These are phyloP conservation scores for Trichoderma simmonsii DNA, from an alignment of 2,329 filamentous ascomycete species.

Conservation along the genomic window DNA sequence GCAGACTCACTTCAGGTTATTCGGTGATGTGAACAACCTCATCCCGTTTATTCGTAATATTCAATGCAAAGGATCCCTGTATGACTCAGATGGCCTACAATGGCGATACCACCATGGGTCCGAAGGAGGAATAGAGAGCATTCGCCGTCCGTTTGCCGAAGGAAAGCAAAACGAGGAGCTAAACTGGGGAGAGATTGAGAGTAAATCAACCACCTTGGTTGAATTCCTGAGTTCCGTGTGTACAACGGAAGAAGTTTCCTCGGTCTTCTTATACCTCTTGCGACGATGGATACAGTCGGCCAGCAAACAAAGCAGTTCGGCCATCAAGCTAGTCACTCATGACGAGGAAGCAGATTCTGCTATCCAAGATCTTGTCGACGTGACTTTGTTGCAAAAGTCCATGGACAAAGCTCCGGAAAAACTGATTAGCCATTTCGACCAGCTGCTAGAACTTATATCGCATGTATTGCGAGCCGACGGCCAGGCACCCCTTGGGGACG, in stretches of 20 bases:
- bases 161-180: conserved; percentile 27
- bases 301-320: conserved; percentile 26
- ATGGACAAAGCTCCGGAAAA: conserved; percentile 61
- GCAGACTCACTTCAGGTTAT: conserved; percentile 55
- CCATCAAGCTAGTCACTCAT: conserved; percentile 29
- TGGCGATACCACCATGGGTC: conserved; percentile 54
- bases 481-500: conserved; percentile 42
- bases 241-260: conserved; percentile 55
- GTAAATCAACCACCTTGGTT: conserved; percentile 48
- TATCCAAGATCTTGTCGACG: conserved; percentile 50
- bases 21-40: conserved; percentile 50
- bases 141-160: conserved; percentile 29
- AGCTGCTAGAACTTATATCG: conserved; percentile 61
- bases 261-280: conserved; percentile 59
- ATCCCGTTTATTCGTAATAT: conserved; percentile 51
- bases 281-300: conserved; percentile 51
- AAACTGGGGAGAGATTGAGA: conserved; percentile 45
- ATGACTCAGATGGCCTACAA: conserved; percentile 26
- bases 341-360: conserved; percentile 39
- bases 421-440: conserved; percentile 60
- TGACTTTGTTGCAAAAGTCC: conserved; percentile 63
- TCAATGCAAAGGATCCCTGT: conserved; percentile 49
- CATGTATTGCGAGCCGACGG: conserved; percentile 54
- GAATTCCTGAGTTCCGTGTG: conserved; percentile 48
- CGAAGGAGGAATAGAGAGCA: conserved; percentile 52